phyloP scores from a whole-genome alignment of 345 rosid species.

The Eucalyptus curtisii region DNA sequence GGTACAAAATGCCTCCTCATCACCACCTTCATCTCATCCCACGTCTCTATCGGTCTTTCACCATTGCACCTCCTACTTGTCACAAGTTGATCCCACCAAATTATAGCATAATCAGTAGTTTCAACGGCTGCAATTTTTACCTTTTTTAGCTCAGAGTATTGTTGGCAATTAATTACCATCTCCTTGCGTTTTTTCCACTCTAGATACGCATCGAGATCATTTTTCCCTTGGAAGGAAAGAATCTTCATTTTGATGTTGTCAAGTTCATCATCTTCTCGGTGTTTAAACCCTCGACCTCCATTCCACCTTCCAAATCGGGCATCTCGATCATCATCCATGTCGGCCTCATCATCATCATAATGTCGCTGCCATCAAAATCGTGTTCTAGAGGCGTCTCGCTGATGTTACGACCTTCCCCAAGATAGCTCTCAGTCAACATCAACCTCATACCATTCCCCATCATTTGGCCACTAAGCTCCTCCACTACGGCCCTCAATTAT shows the following conservation, averaged over 20 bases:
- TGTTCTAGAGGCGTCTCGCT: not conserved
- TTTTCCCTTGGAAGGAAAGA: not conserved
- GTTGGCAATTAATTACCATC: not conserved
- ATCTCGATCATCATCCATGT: not conserved
- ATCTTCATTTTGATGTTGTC: not conserved
- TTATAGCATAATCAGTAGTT: not conserved
- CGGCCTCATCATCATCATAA: not conserved
- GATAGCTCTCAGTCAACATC: not conserved
- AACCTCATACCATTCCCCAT: not conserved
- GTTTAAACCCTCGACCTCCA: not conserved
- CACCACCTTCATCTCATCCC: not conserved
- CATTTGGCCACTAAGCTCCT: not conserved
- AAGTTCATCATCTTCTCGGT: not conserved
- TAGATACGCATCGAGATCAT: not conserved
- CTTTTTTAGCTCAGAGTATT: not conserved
- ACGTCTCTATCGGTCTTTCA: not conserved
- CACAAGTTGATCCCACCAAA: not conserved
- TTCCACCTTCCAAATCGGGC: not conserved
- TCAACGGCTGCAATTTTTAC: not conserved
- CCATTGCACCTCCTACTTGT: not conserved
- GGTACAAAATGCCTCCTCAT: not conserved
- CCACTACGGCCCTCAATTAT: too few relatives aligned
- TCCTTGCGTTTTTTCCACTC: not conserved
- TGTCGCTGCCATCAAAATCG: not conserved
- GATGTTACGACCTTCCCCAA: fast-evolving